These are phyloP conservation scores for Tolypocladium album DNA, from an alignment of 2,329 filamentous ascomycete species.

Conservation along the genomic window DNA sequence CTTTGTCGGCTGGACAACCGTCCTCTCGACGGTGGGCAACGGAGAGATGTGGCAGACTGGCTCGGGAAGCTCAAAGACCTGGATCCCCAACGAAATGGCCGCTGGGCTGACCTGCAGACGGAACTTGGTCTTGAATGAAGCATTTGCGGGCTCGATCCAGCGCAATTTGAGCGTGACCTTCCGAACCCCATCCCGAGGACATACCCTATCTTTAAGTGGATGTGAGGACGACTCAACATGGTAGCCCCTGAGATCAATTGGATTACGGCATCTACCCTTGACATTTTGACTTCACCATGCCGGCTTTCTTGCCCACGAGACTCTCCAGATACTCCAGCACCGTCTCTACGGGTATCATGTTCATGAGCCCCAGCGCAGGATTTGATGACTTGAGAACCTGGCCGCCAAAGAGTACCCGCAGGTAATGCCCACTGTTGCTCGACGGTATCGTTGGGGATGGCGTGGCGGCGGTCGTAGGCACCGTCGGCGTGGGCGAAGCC, in stretches of 20 bases:
- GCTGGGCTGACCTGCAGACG: slow-evolving; percentile 63
- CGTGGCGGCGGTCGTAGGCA: not conserved
- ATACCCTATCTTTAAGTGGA: not conserved
- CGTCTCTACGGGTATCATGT: slow-evolving; percentile 58
- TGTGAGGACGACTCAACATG: not conserved
- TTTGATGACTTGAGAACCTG: slow-evolving; percentile 55
- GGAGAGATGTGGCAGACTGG: slow-evolving; percentile 42
- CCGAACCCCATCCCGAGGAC: not conserved
- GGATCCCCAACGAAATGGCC: slow-evolving; percentile 62
- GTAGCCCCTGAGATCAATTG: not conserved
- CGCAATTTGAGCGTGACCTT: not conserved
- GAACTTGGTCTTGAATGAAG: slow-evolving; percentile 13
- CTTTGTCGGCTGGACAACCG: slow-evolving; percentile 42
- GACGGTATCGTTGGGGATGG: not conserved
- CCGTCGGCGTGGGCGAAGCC: slow-evolving; percentile 5
- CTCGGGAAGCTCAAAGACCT: slow-evolving; percentile 54
- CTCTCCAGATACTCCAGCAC: slow-evolving; percentile 63
- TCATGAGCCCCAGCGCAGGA: slow-evolving; percentile 54
- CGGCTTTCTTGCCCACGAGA: slow-evolving; percentile 46
- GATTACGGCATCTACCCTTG: not conserved
- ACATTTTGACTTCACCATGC: slow-evolving; percentile 26
- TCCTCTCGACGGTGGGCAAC: slow-evolving; percentile 26
- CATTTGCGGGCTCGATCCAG: not conserved
- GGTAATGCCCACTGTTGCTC: slow-evolving; percentile 28
- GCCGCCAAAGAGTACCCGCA: slow-evolving; percentile 64